phyloP scores from a whole-genome alignment of 2,329 filamentous ascomycete species.

The Diplodia seriata region DNA sequence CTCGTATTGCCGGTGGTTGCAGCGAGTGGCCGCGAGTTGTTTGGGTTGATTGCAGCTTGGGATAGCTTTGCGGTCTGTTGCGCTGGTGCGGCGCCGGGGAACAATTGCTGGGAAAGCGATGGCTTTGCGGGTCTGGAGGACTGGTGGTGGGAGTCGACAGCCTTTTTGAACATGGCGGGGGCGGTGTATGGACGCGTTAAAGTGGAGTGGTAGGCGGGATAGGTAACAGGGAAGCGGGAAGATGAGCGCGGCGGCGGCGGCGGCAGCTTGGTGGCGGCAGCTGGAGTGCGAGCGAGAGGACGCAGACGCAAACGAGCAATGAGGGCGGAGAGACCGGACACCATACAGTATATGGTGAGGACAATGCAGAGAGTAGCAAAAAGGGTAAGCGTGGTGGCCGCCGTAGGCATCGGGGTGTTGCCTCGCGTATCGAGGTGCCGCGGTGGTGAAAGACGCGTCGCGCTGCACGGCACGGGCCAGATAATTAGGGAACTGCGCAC shows the following conservation, averaged over 20 bases:
- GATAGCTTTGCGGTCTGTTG: slow-evolving; percentile 51
- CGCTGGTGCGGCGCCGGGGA: slow-evolving; percentile 60
- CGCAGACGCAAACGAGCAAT: slow-evolving; percentile 44
- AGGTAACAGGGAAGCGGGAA: slow-evolving; percentile 35
- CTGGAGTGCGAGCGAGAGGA: slow-evolving; percentile 29
- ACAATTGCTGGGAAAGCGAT: slow-evolving; percentile 58
- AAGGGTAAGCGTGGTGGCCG: slow-evolving; percentile 30
- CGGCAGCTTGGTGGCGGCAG: background rate
- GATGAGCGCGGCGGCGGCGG: slow-evolving; percentile 39
- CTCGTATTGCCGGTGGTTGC: slow-evolving; percentile 44
- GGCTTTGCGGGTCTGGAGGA: slow-evolving; percentile 35
- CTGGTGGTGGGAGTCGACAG: slow-evolving; percentile 50
- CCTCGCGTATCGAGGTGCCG: slow-evolving; percentile 18
- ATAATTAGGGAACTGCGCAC: background rate
- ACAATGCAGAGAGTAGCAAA: slow-evolving; percentile 40
- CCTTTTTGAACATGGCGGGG: slow-evolving; percentile 50
- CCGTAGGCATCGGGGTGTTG: slow-evolving; percentile 27
- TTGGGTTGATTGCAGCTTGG: slow-evolving; percentile 53
- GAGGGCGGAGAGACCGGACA: slow-evolving; percentile 38
- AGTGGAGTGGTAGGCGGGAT: slow-evolving; percentile 28
- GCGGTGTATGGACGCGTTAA: slow-evolving; percentile 18
- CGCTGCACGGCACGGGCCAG: slow-evolving; percentile 5
- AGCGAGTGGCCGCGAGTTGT: slow-evolving; percentile 44
- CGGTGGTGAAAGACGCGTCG: slow-evolving; percentile 27
- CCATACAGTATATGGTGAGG: slow-evolving; percentile 49